Conservation (phyloP, 495 filamentous ascomycete species). For the Penicillium atrosanguineum region DNA sequence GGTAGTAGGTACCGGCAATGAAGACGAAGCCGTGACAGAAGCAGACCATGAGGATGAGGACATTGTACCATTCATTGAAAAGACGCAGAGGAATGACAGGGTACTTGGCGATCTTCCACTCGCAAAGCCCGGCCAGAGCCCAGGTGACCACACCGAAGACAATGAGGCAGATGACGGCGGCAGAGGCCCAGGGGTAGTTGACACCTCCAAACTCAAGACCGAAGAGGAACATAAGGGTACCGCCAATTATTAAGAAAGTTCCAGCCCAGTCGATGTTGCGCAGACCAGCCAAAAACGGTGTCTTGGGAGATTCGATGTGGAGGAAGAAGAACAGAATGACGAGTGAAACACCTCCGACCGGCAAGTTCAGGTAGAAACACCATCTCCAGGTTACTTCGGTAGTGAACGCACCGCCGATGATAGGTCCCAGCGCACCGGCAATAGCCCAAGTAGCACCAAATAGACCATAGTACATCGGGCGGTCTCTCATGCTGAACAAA, state of each 20-base stretch:
- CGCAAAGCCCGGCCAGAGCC: slow-evolving; percentile 61
- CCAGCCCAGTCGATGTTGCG: slow-evolving; percentile 77
- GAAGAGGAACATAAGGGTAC: slow-evolving; percentile 77
- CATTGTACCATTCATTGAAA: slow-evolving; percentile 58
- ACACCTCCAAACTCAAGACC: slow-evolving; percentile 78
- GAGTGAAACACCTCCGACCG: slow-evolving; percentile 69
- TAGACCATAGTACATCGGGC: slow-evolving; percentile 61
- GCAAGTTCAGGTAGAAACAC: slow-evolving; percentile 69
- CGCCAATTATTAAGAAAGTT: slow-evolving; percentile 66
- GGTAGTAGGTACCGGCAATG: slow-evolving; percentile 70
- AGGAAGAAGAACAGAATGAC: slow-evolving; percentile 67
- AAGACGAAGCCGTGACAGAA: slow-evolving; percentile 72
- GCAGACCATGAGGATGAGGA: slow-evolving; percentile 54
- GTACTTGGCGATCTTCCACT: slow-evolving; percentile 69
- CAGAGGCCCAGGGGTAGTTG: slow-evolving; percentile 70
- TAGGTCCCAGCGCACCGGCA: slow-evolving; percentile 68
- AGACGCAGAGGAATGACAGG: slow-evolving; percentile 75
- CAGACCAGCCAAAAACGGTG: slow-evolving; percentile 65
- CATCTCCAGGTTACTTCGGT: slow-evolving; percentile 59
- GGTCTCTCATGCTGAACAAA: slow-evolving; percentile 70
- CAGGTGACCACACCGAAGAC: slow-evolving; percentile 68
- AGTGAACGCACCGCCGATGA: slow-evolving; percentile 76
- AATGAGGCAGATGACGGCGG: slow-evolving; percentile 74
- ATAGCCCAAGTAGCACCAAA: slow-evolving; percentile 74
- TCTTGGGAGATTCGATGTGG: slow-evolving; percentile 72